These are phyloP conservation scores for Excoecaria cochinchinensis DNA, from an alignment of 345 rosid species.

Conservation along the genomic window DNA sequence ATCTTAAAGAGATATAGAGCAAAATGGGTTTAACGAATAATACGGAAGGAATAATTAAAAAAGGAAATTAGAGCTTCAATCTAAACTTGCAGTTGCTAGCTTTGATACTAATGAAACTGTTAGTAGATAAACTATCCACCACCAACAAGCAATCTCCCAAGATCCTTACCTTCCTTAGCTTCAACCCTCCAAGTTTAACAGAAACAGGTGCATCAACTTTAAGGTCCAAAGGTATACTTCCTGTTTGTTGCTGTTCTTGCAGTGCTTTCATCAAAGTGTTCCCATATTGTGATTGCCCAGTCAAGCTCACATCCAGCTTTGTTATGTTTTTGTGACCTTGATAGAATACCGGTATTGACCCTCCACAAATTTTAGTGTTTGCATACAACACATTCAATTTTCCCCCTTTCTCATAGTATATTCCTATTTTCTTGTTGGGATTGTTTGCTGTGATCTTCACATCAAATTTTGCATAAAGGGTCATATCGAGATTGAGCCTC, in stretches of 20 bases:
- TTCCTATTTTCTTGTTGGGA: constrained; percentile 80
- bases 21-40: neutral
- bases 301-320: constrained; percentile 53
- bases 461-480: constrained; percentile 61
- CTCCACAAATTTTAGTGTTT: constrained; percentile 60
- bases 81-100: constrained; percentile 67
- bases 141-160: constrained; percentile 66
- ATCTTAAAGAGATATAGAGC: neutral
- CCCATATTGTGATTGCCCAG: constrained; percentile 58
- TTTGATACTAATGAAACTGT: constrained; percentile 57
- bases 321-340: constrained; percentile 78
- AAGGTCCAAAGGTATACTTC: constrained; percentile 74
- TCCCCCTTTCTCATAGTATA: constrained; percentile 73
- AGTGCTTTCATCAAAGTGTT: constrained; percentile 64
- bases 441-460: constrained; percentile 80
- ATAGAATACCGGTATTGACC: constrained; percentile 74
- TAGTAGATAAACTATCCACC: constrained; percentile 69
- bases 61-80: constrained; percentile 51
- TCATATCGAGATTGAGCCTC: constrained; percentile 60
- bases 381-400: constrained; percentile 64
- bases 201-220: constrained; percentile 66
- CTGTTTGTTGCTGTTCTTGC: constrained; percentile 83
- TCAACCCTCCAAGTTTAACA: constrained; percentile 61
- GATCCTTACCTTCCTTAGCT: constrained; percentile 61
- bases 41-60: neutral